phyloP scores from a whole-genome alignment of 768 basidiomycete species.

The Calocybe indica region DNA sequence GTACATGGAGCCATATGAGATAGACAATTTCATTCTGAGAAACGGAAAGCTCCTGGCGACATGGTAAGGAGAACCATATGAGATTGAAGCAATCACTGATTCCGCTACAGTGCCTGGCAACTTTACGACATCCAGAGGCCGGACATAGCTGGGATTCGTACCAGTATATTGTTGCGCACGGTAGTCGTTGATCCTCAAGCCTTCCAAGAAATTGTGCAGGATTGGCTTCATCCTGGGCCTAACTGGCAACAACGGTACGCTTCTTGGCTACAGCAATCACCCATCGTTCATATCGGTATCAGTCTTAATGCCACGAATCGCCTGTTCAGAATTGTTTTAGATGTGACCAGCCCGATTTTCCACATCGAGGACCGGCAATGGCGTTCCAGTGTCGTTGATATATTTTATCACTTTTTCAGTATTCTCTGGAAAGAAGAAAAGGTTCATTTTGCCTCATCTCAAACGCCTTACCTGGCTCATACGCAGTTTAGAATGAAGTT shows the following conservation, averaged over 20 bases:
- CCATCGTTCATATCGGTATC: neutral
- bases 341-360: conserved; percentile 59
- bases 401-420: conserved; percentile 58
- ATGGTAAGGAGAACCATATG: conserved; percentile 38
- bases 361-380: conserved; percentile 61
- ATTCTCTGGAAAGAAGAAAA: conserved; percentile 58
- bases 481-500: conserved; percentile 56
- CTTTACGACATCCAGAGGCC: conserved; percentile 57
- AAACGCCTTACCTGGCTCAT: neutral
- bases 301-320: conserved; percentile 50
- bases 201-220: conserved; percentile 45
- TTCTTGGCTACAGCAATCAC: neutral
- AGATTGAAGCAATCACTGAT: neutral
- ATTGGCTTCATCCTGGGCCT: conserved; percentile 26
- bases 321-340: conserved; percentile 60
- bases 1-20: conserved; percentile 58
- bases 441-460: conserved; percentile 27
- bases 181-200: conserved; percentile 61
- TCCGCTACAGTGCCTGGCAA: conserved; percentile 51
- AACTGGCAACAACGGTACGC: conserved; percentile 50
- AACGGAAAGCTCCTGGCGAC: conserved; percentile 51
- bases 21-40: conserved; percentile 67
- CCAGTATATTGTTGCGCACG: conserved; percentile 49
- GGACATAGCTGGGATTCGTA: conserved; percentile 48
- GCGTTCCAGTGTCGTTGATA: conserved; percentile 51